phyloP scores from a whole-genome alignment of 2,329 filamentous ascomycete genomes.

The Colletotrichum acutatum region DNA sequence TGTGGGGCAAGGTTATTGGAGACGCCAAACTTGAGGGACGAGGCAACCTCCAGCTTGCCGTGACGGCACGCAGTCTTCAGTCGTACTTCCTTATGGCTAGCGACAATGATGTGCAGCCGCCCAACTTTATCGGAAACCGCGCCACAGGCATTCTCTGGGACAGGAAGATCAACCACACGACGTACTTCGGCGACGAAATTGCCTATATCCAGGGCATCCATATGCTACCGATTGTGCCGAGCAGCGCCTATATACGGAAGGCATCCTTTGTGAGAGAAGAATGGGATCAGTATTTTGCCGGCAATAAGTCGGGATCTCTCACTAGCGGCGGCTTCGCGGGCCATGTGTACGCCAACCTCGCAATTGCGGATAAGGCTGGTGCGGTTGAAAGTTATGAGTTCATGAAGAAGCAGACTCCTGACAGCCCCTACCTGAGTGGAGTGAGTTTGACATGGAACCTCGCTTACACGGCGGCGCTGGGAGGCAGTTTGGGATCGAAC shows the following conservation, averaged over 20 bases:
- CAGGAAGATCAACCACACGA: constrained; percentile 87
- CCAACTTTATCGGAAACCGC: constrained; percentile 69
- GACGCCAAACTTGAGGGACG: constrained; percentile 78
- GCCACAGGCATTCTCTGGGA: constrained; percentile 73
- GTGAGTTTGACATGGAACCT: constrained; percentile 22
- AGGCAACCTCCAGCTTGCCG: constrained; percentile 80
- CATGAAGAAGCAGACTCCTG: constrained; percentile 11
- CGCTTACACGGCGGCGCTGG: constrained; percentile 22
- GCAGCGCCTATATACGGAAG: constrained; percentile 70
- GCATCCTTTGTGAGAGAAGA: constrained; percentile 76
- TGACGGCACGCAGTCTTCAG: constrained; percentile 74
- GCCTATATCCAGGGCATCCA: constrained; percentile 74
- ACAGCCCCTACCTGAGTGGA: neutral
- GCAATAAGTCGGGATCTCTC: constrained; percentile 63
- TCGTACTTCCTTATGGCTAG: constrained; percentile 79
- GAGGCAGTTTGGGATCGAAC: constrained; percentile 11
- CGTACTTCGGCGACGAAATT: constrained; percentile 73
- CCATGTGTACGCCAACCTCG: constrained; percentile 79
- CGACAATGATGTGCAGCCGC: constrained; percentile 72
- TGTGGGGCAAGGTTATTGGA: constrained; percentile 80
- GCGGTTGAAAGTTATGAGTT: constrained; percentile 27
- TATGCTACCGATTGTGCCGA: constrained; percentile 75
- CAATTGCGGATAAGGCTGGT: constrained; percentile 65
- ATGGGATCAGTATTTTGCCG: constrained; percentile 61
- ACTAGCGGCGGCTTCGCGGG: constrained; percentile 80